Evolutionary conservation across 2,329 filamentous ascomycete genomes (phyloP).

Genomic region (Aspergillus pseudoviridinutans): DNA sequence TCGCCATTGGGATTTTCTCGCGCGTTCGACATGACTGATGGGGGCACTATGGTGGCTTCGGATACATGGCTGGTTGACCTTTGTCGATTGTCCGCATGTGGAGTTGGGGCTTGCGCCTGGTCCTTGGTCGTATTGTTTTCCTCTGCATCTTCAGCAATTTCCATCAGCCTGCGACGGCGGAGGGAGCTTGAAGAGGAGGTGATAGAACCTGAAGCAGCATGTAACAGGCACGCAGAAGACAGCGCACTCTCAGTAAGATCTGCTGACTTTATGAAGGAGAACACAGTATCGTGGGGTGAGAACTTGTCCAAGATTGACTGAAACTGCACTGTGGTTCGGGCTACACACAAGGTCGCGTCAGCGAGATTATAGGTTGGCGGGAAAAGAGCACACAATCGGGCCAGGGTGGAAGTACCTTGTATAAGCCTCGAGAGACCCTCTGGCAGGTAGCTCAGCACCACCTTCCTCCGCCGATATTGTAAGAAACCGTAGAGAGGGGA

Average conservation of each 20-base stretch:
- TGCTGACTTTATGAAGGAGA: slow-evolving; percentile 68
- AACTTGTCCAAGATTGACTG: slow-evolving; percentile 63
- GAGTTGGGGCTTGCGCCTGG: slow-evolving; percentile 30
- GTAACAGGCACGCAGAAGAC: slow-evolving; percentile 81
- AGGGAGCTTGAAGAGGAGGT: slow-evolving; percentile 81
- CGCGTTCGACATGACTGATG: slow-evolving; percentile 15
- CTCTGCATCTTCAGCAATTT: slow-evolving; percentile 91
- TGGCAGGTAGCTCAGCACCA: slow-evolving; percentile 88
- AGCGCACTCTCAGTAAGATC: slow-evolving; percentile 85
- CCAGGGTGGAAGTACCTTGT: slow-evolving; percentile 63
- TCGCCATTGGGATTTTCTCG: slow-evolving; percentile 15
- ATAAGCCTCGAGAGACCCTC: slow-evolving; percentile 86
- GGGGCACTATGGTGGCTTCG: slow-evolving; percentile 33
- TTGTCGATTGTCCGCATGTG: slow-evolving; percentile 17
- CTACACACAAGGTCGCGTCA: slow-evolving; percentile 46
- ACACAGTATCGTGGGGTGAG: slow-evolving; percentile 79
- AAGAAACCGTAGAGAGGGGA: slow-evolving; percentile 91
- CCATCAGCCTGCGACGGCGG: slow-evolving; percentile 72
- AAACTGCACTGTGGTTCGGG: slow-evolving; percentile 71
- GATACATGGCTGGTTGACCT: slow-evolving; percentile 30
- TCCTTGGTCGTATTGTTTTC: slow-evolving; percentile 64
- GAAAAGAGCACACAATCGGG: slow-evolving; percentile 4
- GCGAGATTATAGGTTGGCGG: slow-evolving; percentile 2
- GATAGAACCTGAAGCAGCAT: slow-evolving; percentile 80
- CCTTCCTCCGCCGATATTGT: slow-evolving; percentile 82